Evolutionary conservation across 2,329 filamentous ascomycete genomes (phyloP), one percentile per base, ranked within the genome.

Genomic region (Rutstroemia sp.): DNA sequence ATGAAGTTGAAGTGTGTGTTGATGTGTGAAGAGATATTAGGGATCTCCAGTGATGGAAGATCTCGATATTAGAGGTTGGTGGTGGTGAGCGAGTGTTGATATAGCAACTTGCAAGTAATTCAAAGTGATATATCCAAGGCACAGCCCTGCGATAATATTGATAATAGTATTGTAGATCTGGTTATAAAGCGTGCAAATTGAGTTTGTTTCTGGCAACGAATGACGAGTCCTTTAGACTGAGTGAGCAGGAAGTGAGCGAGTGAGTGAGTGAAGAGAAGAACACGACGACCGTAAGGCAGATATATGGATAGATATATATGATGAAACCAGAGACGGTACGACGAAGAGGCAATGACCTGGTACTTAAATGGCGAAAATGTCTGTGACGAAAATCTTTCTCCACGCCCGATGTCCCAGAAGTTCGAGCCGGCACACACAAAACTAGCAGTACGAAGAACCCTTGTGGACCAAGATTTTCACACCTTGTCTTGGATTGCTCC

Each of bases 321-420:
- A 48, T 17, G 48, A 8, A 42, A 19, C 14, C 19, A n/a, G 39
- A 42, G 44, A 48, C 45, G 36, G 36, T 42, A 39, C 27, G 48
- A 44, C 21, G 10, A 46, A 23, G 19, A 46, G 42, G 52, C 46
- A 55, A 50, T 48, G 52, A 19, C 16, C 36, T 48, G 17, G 36
- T 50, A 42, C 36, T 55, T 55, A 54, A 55, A 55, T 25, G 46
- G 34, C 40, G 39, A 17, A 25, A 5, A 16, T 50, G 19, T 48
- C 12, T 44, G 38, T 49, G 45, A 55, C 30, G 30, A 12, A 34
- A 34, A 34, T 12, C 30, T 9, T 30, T 34, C 30, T 34, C 10
- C 30, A 12, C 30, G 10, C 12, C 30, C 9, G 30, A 12, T 10
- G 30, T 12, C 30, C 30, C 3, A 14, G 4, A 34, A 12, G 12